Conservation (phyloP, 306 rosid genomes). For the Hippophae rhamnoides region DNA sequence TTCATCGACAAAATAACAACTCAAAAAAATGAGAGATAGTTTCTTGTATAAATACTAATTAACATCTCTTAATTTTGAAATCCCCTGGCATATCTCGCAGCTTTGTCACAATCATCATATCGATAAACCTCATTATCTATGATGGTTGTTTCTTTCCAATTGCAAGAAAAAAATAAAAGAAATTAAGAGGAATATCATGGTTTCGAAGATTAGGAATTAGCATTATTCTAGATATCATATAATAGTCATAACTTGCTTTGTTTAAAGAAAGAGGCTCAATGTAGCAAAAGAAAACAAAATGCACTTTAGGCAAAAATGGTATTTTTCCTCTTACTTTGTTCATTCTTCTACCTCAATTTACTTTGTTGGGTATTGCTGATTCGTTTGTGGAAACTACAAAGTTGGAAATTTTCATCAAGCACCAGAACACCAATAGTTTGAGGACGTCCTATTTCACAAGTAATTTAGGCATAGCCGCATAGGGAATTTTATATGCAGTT, state of each 20-base stretch:
- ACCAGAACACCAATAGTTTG: slow-evolving; percentile 57
- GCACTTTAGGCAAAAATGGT: slow-evolving; percentile 12
- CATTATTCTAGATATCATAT: slow-evolving; percentile 30
- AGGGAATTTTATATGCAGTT: slow-evolving; percentile 53
- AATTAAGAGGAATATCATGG: slow-evolving; percentile 62
- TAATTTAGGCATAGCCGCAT: slow-evolving; percentile 22
- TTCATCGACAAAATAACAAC: too few species aligned
- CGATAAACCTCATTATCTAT: slow-evolving; percentile 36
- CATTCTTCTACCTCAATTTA: slow-evolving; percentile 59
- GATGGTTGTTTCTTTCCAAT: slow-evolving; percentile 41
- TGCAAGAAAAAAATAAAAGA: slow-evolving; percentile 27
- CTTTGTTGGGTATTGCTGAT: slow-evolving; percentile 45
- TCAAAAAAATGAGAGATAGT: too few species aligned
- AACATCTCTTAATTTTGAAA: slow-evolving; percentile 27
- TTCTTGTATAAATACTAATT: too few species aligned
- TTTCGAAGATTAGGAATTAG: slow-evolving; percentile 65
- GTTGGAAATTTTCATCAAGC: slow-evolving; percentile 66
- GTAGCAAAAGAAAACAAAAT: slow-evolving; percentile 33
- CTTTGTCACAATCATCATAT: slow-evolving; percentile 37
- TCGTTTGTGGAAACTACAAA: slow-evolving; percentile 45
- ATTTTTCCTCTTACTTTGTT: slow-evolving; percentile 44
- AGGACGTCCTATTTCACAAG: slow-evolving; percentile 48
- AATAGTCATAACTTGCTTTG: slow-evolving; percentile 35
- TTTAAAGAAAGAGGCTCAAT: slow-evolving; percentile 44
- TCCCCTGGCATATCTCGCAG: slow-evolving; percentile 47